These are phyloP conservation scores for Colletotrichum camelliae DNA, from an alignment of 2,329 filamentous ascomycete genomes.

Conservation along the genomic window DNA sequence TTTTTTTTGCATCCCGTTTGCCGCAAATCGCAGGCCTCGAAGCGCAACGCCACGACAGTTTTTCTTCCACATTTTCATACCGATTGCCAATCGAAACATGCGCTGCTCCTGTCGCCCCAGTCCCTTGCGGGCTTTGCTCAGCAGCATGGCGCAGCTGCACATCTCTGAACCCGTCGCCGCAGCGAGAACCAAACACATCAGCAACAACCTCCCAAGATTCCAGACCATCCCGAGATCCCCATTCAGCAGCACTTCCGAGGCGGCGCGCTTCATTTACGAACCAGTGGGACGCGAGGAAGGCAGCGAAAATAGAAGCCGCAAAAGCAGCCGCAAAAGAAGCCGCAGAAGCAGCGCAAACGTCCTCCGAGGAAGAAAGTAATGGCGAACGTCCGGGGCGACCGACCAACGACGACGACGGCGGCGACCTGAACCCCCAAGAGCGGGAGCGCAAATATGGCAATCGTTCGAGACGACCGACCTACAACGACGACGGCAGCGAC, in stretches of 20 bases:
- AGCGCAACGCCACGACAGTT: neutral
- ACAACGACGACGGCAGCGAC: conserved; percentile 24
- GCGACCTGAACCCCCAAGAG: conserved; percentile 28
- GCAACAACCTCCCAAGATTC: neutral
- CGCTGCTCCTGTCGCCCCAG: conserved; percentile 52
- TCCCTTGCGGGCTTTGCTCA: conserved; percentile 53
- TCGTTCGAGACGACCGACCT: neutral
- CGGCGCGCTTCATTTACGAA: neutral
- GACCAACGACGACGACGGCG: conserved; percentile 20
- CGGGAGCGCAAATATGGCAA: too few species aligned
- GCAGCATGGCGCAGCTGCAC: conserved; percentile 48
- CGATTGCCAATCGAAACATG: conserved; percentile 37
- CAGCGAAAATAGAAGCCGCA: neutral
- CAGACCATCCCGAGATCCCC: neutral
- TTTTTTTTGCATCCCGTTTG: neutral
- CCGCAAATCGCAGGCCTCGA: neutral
- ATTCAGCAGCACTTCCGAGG: neutral
- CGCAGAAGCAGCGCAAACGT: neutral
- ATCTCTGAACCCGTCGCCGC: conserved; percentile 23
- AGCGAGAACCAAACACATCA: neutral
- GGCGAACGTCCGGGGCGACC: neutral
- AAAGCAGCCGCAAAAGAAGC: neutral
- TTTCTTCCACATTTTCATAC: neutral
- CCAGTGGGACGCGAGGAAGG: neutral
- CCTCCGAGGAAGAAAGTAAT: neutral